A percentile compares a stretch with the other conserved stretches of the same genome.
Evolutionary conservation across 768 basidiomycete genomes (phyloP).

Genomic region (Phlebiopsis flavidoalba): DNA sequence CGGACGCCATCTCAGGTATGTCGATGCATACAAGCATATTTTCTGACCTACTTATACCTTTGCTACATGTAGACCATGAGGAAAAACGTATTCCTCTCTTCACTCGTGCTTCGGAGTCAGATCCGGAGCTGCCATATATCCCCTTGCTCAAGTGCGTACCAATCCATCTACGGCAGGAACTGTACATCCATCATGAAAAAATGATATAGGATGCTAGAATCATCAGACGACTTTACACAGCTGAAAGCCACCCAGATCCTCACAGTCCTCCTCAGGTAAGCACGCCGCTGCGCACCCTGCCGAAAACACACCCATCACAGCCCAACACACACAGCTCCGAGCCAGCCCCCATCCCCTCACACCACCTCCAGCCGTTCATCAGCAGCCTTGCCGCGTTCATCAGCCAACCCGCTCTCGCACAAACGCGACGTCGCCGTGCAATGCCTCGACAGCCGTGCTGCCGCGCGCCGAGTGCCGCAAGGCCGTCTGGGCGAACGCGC

Average conservation of each 20-base stretch:
- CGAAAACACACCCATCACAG: not conserved
- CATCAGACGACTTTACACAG: conserved; percentile 93
- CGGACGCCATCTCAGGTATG: conserved; percentile 80
- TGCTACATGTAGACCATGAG: conserved; percentile 60
- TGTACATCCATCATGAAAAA: not conserved
- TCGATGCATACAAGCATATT: conserved; percentile 3
- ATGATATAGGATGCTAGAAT: conserved; percentile 26
- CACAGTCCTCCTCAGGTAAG: conserved; percentile 75
- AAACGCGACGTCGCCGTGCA: conserved; percentile 90
- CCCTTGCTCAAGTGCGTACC: conserved; percentile 70
- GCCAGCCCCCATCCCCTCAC: conserved; percentile 18
- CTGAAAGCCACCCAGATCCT: conserved; percentile 85
- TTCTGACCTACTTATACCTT: not conserved
- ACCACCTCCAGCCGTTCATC: conserved; percentile 31
- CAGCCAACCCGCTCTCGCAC: conserved; percentile 42
- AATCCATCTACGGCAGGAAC: not conserved
- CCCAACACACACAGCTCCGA: conserved; percentile 20
- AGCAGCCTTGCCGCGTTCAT: conserved; percentile 25
- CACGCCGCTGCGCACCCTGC: conserved; percentile 10
- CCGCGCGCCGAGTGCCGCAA: conserved; percentile 75
- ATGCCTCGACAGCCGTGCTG: conserved; percentile 79
- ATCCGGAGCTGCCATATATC: conserved; percentile 75
- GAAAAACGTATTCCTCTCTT: conserved; percentile 80
- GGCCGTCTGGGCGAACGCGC: conserved; percentile 74
- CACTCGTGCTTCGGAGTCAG: conserved; percentile 50